phyloP scores from a whole-genome alignment of 2,329 filamentous ascomycete species.

The Ophiocordyceps sinensis region DNA sequence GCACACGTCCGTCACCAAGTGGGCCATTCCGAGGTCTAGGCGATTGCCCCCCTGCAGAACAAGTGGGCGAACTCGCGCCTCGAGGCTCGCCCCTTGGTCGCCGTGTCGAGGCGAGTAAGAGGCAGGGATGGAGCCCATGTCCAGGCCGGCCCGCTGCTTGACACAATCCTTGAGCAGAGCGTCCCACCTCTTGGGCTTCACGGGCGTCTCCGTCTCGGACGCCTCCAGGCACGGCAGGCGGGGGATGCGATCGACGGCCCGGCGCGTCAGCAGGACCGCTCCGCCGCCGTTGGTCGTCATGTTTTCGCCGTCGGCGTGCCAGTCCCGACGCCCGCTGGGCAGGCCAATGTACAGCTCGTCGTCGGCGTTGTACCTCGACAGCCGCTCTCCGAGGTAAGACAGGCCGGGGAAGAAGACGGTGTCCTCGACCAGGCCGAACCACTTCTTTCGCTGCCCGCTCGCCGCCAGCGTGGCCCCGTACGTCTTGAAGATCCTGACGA shows the following conservation, averaged over 20 bases:
- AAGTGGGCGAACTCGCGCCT: conserved; percentile 25
- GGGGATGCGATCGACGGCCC: conserved; percentile 18
- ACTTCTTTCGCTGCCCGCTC: conserved; percentile 22
- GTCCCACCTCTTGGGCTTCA: conserved; percentile 23
- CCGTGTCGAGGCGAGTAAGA: conserved; percentile 23
- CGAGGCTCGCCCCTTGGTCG: conserved; percentile 18
- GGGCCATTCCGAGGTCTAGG: conserved; percentile 24
- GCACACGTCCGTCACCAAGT: conserved; percentile 26
- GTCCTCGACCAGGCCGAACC: conserved; percentile 30
- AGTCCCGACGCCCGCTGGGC: conserved; percentile 28
- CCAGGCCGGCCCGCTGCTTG: conserved; percentile 15
- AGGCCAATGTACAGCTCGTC: conserved; percentile 25
- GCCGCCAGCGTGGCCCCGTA: conserved; percentile 18
- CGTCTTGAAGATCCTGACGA: conserved; percentile 18
- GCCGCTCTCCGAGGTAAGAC: conserved; percentile 20
- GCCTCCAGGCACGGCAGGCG: conserved; percentile 22
- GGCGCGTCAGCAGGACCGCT: conserved; percentile 24
- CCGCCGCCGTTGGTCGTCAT: conserved; percentile 29
- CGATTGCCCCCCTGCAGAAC: conserved; percentile 25
- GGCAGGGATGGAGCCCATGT: conserved; percentile 27
- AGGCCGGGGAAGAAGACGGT: conserved; percentile 31
- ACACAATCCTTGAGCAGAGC: conserved; percentile 26
- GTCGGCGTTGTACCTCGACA: conserved; percentile 18
- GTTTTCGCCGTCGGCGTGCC: conserved; percentile 20
- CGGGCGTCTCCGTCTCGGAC: conserved; percentile 3